Base-by-base conservation (phyloP, 2,329 filamentous ascomycete species). In the Aspergillus neoniger region DNA sequence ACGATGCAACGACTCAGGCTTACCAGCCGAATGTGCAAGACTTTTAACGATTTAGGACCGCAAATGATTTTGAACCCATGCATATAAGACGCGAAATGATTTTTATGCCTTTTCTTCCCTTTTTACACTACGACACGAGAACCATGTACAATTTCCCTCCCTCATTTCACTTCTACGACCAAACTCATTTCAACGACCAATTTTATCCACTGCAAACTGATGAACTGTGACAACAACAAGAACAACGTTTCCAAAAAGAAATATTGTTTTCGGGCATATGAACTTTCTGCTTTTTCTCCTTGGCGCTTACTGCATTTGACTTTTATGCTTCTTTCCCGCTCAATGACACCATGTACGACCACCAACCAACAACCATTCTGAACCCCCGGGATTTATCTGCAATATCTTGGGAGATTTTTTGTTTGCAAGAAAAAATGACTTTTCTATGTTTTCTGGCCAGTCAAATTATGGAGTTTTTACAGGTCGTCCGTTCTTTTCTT, bases 31-130 rank as follows among this genome's bases (percentile, higher is more conserved):
- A 67, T 62, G 61, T 61, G 57, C 58, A 60, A 52, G 57, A 60
- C 52, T 59, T 49, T 62, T 67, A 50, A 68, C 55, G 67, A 69
- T 62, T 65, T 57, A 49, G 55, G 59, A 60, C 47, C 63, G 60
- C 32, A 36, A 62, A 69, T 59, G 62, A 68, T 59, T 65, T 36
- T 5, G 63, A 65, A 64, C 62, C 58, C 36, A 60, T 61, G 55
- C 57, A 60, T 58, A 65, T 63, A 59, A 62, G 61, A 65, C 57
- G 66, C 55, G 54, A 63, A 43, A 30, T 38, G 23, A n/a, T 30
- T 30, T 30, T 32, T 23, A 36, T 36, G 32, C 32, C 32, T 36
- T 30, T 55, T 17, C 32, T 36, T 30, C 32, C 7, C 38, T 44
- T 53, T 52, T 32, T 48, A 49, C 28, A 58, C 41, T 55, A 61